These are phyloP conservation scores for Escallonia herrerae DNA, from an alignment of 129 eudicot genomes.

Conservation along the genomic window DNA sequence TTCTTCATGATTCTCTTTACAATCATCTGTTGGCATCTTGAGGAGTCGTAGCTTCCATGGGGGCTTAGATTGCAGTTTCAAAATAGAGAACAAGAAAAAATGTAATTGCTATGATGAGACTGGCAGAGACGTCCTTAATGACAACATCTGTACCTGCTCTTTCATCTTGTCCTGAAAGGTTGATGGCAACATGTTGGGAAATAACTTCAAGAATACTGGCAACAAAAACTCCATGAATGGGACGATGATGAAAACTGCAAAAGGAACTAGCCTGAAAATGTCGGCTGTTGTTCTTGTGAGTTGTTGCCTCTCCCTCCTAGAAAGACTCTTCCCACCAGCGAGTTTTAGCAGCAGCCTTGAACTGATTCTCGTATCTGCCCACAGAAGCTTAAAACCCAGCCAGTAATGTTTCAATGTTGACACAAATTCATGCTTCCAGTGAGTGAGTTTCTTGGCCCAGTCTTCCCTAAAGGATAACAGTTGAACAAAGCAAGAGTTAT, in stretches of 20 bases:
- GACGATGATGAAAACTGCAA: constrained; percentile 94
- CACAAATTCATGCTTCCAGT: constrained; percentile 91
- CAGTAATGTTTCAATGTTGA: constrained; percentile 93
- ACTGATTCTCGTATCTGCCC: constrained; percentile 90
- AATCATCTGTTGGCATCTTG: too few species aligned
- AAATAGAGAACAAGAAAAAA: too few species aligned
- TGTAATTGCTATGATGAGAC: too few species aligned
- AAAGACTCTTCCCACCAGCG: constrained; percentile 86
- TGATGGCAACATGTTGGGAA: constrained; percentile 98
- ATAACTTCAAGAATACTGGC: constrained; percentile 89
- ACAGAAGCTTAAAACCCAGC: constrained; percentile 88
- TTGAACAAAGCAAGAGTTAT: neutral
- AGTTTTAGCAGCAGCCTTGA: constrained; percentile 77
- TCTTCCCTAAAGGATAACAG: constrained; percentile 57
- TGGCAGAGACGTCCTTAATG: too few species aligned
- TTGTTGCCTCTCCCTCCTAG: constrained; percentile 98
- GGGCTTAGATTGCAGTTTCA: too few species aligned
- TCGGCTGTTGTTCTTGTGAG: constrained; percentile 97
- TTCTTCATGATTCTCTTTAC: too few species aligned
- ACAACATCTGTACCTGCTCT: constrained; percentile 67
- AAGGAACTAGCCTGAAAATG: constrained; percentile 93
- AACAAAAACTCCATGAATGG: constrained; percentile 98
- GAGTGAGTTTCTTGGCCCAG: constrained; percentile 83
- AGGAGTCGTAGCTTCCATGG: too few species aligned
- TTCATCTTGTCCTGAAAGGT: constrained; percentile 99